A percentile compares a stretch with the other conserved stretches of the same genome.
phyloP scores from a whole-genome alignment of 2,329 filamentous ascomycete species.

The Penicillium polonicum region DNA sequence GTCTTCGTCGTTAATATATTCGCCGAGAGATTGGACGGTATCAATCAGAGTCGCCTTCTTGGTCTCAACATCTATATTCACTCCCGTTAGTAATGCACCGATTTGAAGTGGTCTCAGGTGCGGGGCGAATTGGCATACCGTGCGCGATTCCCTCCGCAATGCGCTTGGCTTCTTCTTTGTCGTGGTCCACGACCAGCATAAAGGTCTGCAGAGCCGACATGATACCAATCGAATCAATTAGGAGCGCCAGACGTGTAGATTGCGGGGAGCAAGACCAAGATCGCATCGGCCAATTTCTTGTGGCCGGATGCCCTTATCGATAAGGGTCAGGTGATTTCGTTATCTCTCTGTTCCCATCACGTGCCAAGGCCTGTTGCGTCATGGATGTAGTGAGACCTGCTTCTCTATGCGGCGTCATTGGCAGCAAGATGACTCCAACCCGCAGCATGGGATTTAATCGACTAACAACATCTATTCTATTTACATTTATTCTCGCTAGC shows the following conservation, averaged over 20 bases:
- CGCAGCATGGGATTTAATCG: conserved; percentile 19
- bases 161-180: conserved; percentile 46
- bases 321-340: conserved; percentile 32
- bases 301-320: conserved; percentile 31
- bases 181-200: conserved; percentile 48
- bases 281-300: conserved; percentile 25
- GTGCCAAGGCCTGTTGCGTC: conserved; percentile 23
- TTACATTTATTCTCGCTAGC: conserved; percentile 13
- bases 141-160: conserved; percentile 47
- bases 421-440: conserved; percentile 1
- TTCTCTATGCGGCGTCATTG: neutral
- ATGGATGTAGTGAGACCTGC: conserved; percentile 14
- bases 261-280: conserved; percentile 8
- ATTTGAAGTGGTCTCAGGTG: conserved; percentile 5
- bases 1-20: conserved; percentile 68
- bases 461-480: conserved; percentile 9
- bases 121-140: conserved; percentile 33
- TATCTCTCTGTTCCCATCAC: conserved; percentile 18
- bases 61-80: conserved; percentile 53
- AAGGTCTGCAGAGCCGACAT: conserved; percentile 52
- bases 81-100: conserved; percentile 13
- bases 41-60: conserved; percentile 62
- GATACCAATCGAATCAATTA: conserved; percentile 26
- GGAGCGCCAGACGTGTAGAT: conserved; percentile 11
- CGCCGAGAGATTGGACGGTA: conserved; percentile 62